These are phyloP conservation scores for Ocimum tenuiflorum DNA, from an alignment of 257 asterid genomes.

Conservation along the genomic window DNA sequence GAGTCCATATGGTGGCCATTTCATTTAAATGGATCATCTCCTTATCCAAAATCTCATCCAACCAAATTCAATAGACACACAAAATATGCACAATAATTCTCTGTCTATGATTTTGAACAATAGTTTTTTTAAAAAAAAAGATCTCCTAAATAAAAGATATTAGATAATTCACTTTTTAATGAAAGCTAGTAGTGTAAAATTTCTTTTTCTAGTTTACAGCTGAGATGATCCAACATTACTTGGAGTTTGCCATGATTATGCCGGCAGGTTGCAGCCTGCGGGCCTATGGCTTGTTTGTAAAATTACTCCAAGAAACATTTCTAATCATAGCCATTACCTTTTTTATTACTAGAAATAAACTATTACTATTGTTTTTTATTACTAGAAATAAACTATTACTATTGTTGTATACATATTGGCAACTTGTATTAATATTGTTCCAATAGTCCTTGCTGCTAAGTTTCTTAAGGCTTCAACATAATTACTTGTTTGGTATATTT, in stretches of 20 bases:
- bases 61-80: slow-evolving; percentile 22
- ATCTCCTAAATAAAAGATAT: no score
- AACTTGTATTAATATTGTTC: background rate
- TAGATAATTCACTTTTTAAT: background rate
- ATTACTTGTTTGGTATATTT: background rate
- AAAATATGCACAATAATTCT: background rate
- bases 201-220: slow-evolving; percentile 2
- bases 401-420: no score
- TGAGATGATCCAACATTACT: background rate
- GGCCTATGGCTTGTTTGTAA: slow-evolving; percentile 10
- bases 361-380: no score
- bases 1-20: slow-evolving; percentile 30
- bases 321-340: background rate
- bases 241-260: slow-evolving; percentile 22
- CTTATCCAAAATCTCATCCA: slow-evolving; percentile 62
- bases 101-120: no score
- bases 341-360: background rate
- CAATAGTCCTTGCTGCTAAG: background rate
- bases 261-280: slow-evolving; percentile 17
- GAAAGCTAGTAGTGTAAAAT: background rate
- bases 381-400: background rate
- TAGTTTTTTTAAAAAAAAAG: no score
- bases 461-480: background rate
- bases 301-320: slow-evolving; percentile 6
- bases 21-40: slow-evolving; percentile 16